Evolutionary conservation across 2,329 filamentous ascomycete genomes (phyloP).

Genomic region (Xylaria sp.): DNA sequence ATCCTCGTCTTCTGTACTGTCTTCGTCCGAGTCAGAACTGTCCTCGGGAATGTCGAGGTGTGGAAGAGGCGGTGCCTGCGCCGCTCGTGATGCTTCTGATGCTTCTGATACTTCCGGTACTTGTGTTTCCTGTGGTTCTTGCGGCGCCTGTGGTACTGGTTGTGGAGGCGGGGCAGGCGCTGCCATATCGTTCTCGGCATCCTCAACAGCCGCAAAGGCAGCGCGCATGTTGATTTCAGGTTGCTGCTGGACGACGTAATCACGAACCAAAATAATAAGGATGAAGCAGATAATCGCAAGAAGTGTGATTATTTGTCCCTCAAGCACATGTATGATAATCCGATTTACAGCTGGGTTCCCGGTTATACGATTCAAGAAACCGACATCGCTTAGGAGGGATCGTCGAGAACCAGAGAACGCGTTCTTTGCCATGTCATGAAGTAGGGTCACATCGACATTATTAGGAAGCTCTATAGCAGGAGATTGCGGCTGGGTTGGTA

Average conservation of each 20-base stretch:
- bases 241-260: conserved; percentile 98
- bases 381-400: conserved; percentile 63
- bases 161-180: conserved; percentile 12
- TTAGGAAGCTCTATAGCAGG: conserved; percentile 27
- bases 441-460: conserved; percentile 33
- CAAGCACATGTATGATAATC: conserved; percentile 79
- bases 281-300: conserved; percentile 94
- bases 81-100: conserved; percentile 17
- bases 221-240: conserved; percentile 85
- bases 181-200: conserved; percentile 45
- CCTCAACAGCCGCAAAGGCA: conserved; percentile 61
- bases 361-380: conserved; percentile 66
- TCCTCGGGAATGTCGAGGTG: conserved; percentile 23
- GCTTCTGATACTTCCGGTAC: neutral
- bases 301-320: conserved; percentile 92
- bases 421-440: conserved; percentile 29
- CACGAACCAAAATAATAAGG: conserved; percentile 91
- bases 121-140: too few species aligned
- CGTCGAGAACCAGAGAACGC: conserved; percentile 36
- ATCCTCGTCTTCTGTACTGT: conserved; percentile 29
- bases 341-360: conserved; percentile 75
- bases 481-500: conserved; percentile 28
- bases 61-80: conserved; percentile 24
- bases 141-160: neutral
- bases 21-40: conserved; percentile 16